phyloP scores from a whole-genome alignment of 129 eudicot species.

The Flaveria robusta region DNA sequence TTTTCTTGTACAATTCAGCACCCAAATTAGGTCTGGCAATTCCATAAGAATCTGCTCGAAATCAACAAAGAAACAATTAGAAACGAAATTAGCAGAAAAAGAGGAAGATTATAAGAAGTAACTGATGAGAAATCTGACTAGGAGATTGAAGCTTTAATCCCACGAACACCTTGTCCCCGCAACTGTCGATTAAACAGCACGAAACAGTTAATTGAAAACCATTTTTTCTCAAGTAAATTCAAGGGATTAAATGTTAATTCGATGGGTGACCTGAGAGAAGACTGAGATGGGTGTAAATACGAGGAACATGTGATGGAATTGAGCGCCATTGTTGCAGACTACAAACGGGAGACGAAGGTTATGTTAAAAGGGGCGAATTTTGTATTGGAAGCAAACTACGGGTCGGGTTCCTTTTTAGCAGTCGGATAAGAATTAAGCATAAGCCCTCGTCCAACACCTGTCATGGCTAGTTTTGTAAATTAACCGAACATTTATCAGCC shows the following conservation, averaged over 20 bases:
- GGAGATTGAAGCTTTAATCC: slow-evolving; percentile 75
- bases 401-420: not conserved
- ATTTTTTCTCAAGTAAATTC: not conserved
- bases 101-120: not conserved
- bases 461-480: too few relatives aligned
- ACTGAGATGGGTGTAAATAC: slow-evolving; percentile 48
- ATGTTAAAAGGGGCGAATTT: slow-evolving; percentile 17
- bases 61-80: not conserved
- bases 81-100: not conserved
- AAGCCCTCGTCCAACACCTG: too few relatives aligned
- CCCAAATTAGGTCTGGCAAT: slow-evolving; percentile 54
- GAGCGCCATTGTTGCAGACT: slow-evolving; percentile 40
- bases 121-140: slow-evolving; percentile 33
- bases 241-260: slow-evolving; percentile 1
- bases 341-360: slow-evolving; percentile 15
- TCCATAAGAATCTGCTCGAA: slow-evolving; percentile 55
- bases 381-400: not conserved
- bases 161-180: slow-evolving; percentile 59
- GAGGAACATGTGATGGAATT: slow-evolving; percentile 50
- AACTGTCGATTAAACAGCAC: slow-evolving; percentile 45
- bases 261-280: slow-evolving; percentile 60
- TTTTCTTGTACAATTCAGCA: slow-evolving; percentile 58
- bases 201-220: slow-evolving; percentile 1
- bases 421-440: not conserved
- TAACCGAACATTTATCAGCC: too few relatives aligned